Evolutionary conservation across 148 eudicot genomes (phyloP).

Genomic region (Linanthus parryae): DNA sequence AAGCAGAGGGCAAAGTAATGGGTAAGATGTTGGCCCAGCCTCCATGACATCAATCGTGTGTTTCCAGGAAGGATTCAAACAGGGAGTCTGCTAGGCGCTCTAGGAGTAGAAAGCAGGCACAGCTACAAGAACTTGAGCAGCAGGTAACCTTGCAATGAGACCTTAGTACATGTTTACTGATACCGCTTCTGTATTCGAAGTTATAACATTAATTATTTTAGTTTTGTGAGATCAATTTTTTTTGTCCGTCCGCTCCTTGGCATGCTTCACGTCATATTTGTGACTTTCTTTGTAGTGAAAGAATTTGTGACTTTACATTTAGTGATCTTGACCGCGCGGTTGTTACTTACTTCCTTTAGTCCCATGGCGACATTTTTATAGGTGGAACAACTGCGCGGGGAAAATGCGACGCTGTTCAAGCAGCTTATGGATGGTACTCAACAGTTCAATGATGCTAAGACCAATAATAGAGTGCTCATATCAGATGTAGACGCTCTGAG

Average conservation of each 20-base stretch:
- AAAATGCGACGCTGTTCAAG: slow-evolving; percentile 58
- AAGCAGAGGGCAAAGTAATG: neutral
- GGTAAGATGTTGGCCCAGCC: slow-evolving; percentile 1
- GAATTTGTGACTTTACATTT: too few relatives aligned
- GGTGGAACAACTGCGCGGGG: slow-evolving; percentile 75
- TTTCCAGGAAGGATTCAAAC: slow-evolving; percentile 81
- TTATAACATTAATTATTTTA: too few relatives aligned
- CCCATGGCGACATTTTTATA: too few relatives aligned
- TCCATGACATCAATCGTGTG: slow-evolving; percentile 5
- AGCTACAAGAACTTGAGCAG: slow-evolving; percentile 63
- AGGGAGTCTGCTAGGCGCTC: slow-evolving; percentile 96
- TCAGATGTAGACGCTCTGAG: slow-evolving; percentile 93
- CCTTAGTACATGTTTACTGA: too few relatives aligned
- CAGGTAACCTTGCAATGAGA: too few relatives aligned
- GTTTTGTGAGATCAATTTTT: too few relatives aligned
- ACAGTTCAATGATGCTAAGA: slow-evolving; percentile 69
- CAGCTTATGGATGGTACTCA: slow-evolving; percentile 66
- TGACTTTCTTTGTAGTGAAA: too few relatives aligned
- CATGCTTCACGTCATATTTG: too few relatives aligned
- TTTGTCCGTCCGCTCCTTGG: too few relatives aligned
- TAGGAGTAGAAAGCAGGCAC: slow-evolving; percentile 78
- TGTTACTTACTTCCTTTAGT: too few relatives aligned
- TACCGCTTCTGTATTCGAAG: too few relatives aligned
- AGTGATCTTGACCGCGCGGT: too few relatives aligned
- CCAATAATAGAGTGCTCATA: slow-evolving; percentile 83